These are phyloP conservation scores for Didymella lethalis DNA, from an alignment of 2,329 filamentous ascomycete genomes.

Conservation along the genomic window DNA sequence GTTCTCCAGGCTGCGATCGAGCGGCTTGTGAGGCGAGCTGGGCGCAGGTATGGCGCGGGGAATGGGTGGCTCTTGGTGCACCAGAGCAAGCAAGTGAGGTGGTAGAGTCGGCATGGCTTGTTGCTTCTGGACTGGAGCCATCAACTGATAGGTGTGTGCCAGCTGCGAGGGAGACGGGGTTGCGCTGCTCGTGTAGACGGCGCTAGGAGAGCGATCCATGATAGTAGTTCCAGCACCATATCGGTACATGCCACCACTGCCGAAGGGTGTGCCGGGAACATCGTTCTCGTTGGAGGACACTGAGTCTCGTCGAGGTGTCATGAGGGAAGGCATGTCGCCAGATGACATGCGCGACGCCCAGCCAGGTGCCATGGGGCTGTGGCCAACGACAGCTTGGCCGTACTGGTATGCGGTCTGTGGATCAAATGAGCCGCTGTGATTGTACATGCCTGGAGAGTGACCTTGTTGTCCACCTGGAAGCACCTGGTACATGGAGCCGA, in stretches of 20 bases:
- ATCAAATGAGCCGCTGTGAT: constrained; percentile 54
- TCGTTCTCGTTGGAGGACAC: constrained; percentile 63
- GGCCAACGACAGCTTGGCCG: constrained; percentile 54
- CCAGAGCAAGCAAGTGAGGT: constrained; percentile 55
- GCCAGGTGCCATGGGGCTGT: constrained; percentile 55
- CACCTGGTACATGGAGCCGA: constrained; percentile 48
- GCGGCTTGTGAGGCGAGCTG: constrained; percentile 83
- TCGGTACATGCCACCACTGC: constrained; percentile 55
- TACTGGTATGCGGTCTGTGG: constrained; percentile 56
- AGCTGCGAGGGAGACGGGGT: constrained; percentile 61
- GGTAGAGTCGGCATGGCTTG: constrained; percentile 52
- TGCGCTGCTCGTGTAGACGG: constrained; percentile 56
- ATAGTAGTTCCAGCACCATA: constrained; percentile 56
- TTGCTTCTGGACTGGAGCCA: constrained; percentile 51
- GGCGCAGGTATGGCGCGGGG: constrained; percentile 90
- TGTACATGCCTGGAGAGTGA: constrained; percentile 56
- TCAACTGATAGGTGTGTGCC: constrained; percentile 54
- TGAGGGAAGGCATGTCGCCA: constrained; percentile 58
- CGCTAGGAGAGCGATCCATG: constrained; percentile 60
- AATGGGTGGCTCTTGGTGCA: constrained; percentile 78
- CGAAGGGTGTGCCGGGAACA: constrained; percentile 58
- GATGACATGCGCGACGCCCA: constrained; percentile 58
- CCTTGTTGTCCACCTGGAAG: constrained; percentile 44
- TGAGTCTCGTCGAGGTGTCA: constrained; percentile 61
- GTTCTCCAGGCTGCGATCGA: constrained; percentile 94